phyloP scores from a whole-genome alignment of 2,329 filamentous ascomycete species.

The Dothiorella sarmentorum region DNA sequence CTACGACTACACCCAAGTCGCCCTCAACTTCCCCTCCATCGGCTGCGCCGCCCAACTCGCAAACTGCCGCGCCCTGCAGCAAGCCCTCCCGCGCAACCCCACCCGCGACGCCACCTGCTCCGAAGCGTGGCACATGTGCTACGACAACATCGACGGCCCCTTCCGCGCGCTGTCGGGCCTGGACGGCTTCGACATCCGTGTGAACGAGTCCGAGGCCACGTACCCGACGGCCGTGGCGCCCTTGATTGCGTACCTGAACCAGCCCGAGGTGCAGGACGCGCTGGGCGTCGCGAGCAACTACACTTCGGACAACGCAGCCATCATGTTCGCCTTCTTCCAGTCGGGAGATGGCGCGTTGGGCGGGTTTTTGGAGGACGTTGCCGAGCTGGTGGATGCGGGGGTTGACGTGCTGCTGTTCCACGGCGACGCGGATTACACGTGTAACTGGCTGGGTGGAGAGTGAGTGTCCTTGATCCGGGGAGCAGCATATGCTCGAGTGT shows the following conservation, averaged over 20 bases:
- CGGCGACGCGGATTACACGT: constrained; percentile 38
- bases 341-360: constrained; percentile 57
- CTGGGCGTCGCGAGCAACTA: constrained; percentile 63
- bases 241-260: constrained; percentile 53
- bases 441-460: constrained; percentile 33
- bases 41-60: constrained; percentile 53
- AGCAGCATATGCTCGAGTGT: constrained; percentile 15
- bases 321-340: constrained; percentile 51
- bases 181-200: constrained; percentile 54
- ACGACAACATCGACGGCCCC: constrained; percentile 25
- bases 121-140: constrained; percentile 39
- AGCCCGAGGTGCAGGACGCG: constrained; percentile 53
- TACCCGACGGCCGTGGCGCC: constrained; percentile 49
- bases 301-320: constrained; percentile 46
- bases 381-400: constrained; percentile 40
- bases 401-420: constrained; percentile 37
- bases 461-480: constrained; percentile 44
- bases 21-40: constrained; percentile 45
- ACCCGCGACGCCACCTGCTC: constrained; percentile 1
- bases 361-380: constrained; percentile 48
- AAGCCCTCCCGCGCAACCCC: constrained; percentile 26
- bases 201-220: constrained; percentile 50
- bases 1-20: constrained; percentile 44
- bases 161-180: constrained; percentile 35
- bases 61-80: constrained; percentile 46